These are phyloP conservation scores for Celoporthe dispersa DNA, from an alignment of 2,329 filamentous ascomycete species.

Conservation along the genomic window DNA sequence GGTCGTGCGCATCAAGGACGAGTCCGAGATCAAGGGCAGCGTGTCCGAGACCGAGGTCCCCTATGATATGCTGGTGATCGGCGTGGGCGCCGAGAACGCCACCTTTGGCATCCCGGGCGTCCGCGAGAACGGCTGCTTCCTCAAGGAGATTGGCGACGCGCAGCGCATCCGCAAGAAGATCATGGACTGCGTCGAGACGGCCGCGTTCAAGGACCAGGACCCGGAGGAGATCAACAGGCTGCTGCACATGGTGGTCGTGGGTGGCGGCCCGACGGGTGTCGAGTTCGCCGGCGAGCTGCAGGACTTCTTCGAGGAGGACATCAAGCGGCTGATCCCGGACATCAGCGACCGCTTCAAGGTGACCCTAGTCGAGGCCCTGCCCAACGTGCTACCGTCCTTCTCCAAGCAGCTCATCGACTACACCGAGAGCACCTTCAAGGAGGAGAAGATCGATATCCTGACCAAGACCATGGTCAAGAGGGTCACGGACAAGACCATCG, in stretches of 20 bases:
- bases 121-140: constrained; percentile 91
- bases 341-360: constrained; percentile 96
- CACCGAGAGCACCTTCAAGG: constrained; percentile 98
- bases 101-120: constrained; percentile 98
- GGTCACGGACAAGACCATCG: constrained; percentile 89
- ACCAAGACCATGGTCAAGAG: constrained; percentile 99
- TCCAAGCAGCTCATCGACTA: constrained; percentile 99
- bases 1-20: constrained; percentile 86
- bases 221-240: constrained; percentile 88
- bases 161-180: constrained; percentile 97
- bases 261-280: constrained; percentile 93
- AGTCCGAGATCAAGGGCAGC: constrained; percentile 88
- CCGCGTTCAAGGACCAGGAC: constrained; percentile 95
- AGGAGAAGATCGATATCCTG: constrained; percentile 96
- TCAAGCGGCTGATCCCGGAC: constrained; percentile 97
- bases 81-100: constrained; percentile 96
- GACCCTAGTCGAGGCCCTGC: constrained; percentile 94
- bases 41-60: constrained; percentile 84
- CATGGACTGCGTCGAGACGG: constrained; percentile 99
- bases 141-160: constrained; percentile 97
- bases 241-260: constrained; percentile 95
- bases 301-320: constrained; percentile 98
- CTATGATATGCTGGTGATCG: constrained; percentile 97
- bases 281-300: constrained; percentile 98
- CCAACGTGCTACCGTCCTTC: constrained; percentile 96